Percentiles rank a stretch among this genome's conserved stretches.
Conservation (phyloP, 2,329 filamentous ascomycete species). For the Penicillium sp. region DNA sequence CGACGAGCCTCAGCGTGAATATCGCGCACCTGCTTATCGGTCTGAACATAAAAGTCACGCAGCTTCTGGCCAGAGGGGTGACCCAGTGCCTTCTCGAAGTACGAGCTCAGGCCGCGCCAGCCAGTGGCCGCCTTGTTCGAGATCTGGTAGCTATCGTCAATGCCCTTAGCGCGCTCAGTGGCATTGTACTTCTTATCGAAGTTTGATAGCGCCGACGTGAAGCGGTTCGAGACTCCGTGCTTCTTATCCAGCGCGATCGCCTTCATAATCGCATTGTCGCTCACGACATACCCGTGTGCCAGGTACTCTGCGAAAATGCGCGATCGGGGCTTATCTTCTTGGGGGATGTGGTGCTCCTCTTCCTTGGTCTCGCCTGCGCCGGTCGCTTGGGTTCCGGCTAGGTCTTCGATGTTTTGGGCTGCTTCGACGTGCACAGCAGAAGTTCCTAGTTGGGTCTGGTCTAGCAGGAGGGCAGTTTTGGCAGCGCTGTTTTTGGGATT, state of each 20-base stretch:
- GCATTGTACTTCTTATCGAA: slow-evolving; percentile 83
- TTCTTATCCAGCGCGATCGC: slow-evolving; percentile 82
- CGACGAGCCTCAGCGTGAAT: slow-evolving; percentile 86
- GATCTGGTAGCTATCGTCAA: slow-evolving; percentile 79
- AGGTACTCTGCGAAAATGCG: slow-evolving; percentile 95
- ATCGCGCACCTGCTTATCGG: slow-evolving; percentile 82
- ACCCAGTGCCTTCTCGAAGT: slow-evolving; percentile 86
- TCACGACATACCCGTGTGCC: slow-evolving; percentile 83
- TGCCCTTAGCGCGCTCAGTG: slow-evolving; percentile 70
- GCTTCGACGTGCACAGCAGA: slow-evolving; percentile 69
- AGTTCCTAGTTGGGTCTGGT: slow-evolving; percentile 85
- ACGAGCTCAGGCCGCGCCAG: slow-evolving; percentile 64
- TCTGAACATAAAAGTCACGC: slow-evolving; percentile 74
- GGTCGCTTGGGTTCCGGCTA: slow-evolving; percentile 52
- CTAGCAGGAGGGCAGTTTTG: slow-evolving; percentile 90
- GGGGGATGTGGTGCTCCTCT: slow-evolving; percentile 63
- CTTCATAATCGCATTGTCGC: slow-evolving; percentile 64
- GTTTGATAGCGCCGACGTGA: slow-evolving; percentile 64
- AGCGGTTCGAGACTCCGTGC: slow-evolving; percentile 74
- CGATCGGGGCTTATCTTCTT: slow-evolving; percentile 92
- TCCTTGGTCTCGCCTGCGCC: slow-evolving; percentile 48
- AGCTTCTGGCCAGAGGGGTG: slow-evolving; percentile 84
- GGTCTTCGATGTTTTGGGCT: slow-evolving; percentile 57
- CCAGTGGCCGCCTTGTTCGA: slow-evolving; percentile 60
- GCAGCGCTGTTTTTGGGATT: slow-evolving; percentile 50